phyloP scores from a whole-genome alignment of 352 stramenopile genomes.

The Pythium monospermum region DNA sequence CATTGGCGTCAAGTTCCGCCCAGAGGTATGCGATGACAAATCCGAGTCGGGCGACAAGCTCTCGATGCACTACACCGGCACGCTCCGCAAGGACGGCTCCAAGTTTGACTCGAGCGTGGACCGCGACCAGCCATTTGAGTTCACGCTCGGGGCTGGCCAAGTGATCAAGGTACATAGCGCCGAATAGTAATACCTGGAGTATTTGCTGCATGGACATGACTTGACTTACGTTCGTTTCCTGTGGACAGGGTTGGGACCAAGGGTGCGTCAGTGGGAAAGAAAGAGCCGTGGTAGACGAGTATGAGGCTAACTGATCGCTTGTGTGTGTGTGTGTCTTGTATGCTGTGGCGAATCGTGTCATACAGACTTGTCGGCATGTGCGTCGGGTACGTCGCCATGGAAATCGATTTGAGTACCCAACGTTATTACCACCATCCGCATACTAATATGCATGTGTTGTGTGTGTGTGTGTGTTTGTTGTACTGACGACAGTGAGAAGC shows the following conservation, averaged over 20 bases:
- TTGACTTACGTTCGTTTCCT: slow-evolving; percentile 5
- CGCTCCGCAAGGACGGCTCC: slow-evolving; percentile 92
- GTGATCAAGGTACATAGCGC: slow-evolving; percentile 88
- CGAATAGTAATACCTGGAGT: slow-evolving; percentile 3
- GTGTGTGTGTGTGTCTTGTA: slow-evolving; percentile 13
- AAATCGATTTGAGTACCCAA: no score
- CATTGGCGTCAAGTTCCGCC: slow-evolving; percentile 76
- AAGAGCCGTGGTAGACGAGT: not conserved
- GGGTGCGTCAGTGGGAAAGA: slow-evolving; percentile 35
- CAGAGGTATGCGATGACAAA: slow-evolving; percentile 63
- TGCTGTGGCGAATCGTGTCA: not conserved
- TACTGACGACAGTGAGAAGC: slow-evolving; percentile 61
- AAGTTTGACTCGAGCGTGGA: slow-evolving; percentile 97
- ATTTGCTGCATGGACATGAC: no score
- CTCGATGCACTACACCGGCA: slow-evolving; percentile 96
- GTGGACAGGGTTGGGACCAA: slow-evolving; percentile 70
- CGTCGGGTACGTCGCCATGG: slow-evolving; percentile 53
- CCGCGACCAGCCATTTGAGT: slow-evolving; percentile 91
- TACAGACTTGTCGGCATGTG: slow-evolving; percentile 82
- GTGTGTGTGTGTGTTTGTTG: not conserved
- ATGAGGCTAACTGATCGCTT: slow-evolving; percentile 8
- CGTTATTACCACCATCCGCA: no score
- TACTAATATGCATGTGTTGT: not conserved
- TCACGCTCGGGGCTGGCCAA: slow-evolving; percentile 90
- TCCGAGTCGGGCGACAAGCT: slow-evolving; percentile 84